Conservation (phyloP, 306 rosid species). For the Gastrolobium villosum region DNA sequence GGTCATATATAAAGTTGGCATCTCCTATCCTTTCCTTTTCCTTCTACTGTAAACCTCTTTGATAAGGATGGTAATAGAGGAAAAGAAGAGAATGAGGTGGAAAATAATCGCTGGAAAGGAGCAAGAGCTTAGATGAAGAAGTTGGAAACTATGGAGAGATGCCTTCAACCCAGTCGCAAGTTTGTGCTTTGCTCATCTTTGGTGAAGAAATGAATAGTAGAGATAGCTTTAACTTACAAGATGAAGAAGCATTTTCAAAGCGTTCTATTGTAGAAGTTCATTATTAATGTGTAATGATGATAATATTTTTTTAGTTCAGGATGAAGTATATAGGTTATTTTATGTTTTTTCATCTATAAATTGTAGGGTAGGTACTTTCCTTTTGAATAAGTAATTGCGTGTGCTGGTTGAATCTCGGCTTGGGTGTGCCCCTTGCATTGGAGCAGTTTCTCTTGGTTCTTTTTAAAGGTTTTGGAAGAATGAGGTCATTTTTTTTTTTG, state of each 20-base stretch:
- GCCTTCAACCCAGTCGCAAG: not conserved
- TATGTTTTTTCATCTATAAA: not conserved
- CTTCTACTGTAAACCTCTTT: conserved; percentile 23
- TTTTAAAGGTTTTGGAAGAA: not conserved
- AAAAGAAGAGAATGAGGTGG: conserved; percentile 15
- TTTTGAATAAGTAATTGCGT: not conserved
- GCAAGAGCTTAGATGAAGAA: conserved; percentile 23
- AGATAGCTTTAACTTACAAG: conserved; percentile 19
- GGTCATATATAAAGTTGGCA: conserved; percentile 16
- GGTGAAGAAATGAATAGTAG: conserved; percentile 2
- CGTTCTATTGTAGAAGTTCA: conserved; percentile 20
- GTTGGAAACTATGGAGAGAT: conserved; percentile 2
- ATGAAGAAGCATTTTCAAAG: not conserved
- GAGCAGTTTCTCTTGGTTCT: conserved; percentile 4
- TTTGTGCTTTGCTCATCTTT: conserved; percentile 6
- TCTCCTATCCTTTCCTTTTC: not conserved
- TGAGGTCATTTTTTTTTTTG: not conserved
- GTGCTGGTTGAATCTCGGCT: not conserved
- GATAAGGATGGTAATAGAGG: conserved; percentile 19
- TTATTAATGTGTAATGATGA: conserved; percentile 8
- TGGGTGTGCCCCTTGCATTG: not conserved
- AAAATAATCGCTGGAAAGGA: conserved; percentile 13
- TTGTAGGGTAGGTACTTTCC: not conserved
- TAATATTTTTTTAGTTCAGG: not conserved
- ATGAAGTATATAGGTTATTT: conserved; percentile 9